phyloP scores from a whole-genome alignment of 2,329 filamentous ascomycete genomes.

The Cercospora berteroae region DNA sequence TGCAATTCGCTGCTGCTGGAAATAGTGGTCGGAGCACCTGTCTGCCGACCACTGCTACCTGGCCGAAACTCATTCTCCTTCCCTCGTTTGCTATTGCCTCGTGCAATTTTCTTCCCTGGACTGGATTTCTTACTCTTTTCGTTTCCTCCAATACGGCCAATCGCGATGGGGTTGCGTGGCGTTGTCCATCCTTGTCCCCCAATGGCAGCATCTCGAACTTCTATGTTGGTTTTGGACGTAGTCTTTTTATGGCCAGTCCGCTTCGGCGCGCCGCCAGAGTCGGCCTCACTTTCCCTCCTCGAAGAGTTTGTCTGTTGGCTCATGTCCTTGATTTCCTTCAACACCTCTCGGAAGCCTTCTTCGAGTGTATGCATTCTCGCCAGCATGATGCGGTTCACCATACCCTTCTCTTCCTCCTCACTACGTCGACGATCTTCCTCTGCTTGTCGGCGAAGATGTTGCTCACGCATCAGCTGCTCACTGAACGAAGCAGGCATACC shows the following conservation, averaged over 20 bases:
- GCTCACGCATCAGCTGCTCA: conserved; percentile 51
- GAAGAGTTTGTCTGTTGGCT: conserved; percentile 28
- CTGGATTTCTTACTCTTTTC: conserved; percentile 28
- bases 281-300: conserved; percentile 33
- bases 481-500: conserved; percentile 39
- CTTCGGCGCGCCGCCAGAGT: conserved; percentile 18
- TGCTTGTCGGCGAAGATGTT: conserved; percentile 53
- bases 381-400: conserved; percentile 76
- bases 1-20: conserved; percentile 12
- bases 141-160: conserved; percentile 28
- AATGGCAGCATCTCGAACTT: conserved; percentile 13
- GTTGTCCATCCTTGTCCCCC: conserved; percentile 21
- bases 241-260: not conserved
- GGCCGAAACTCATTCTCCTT: conserved; percentile 26
- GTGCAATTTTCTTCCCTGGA: conserved; percentile 29
- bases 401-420: conserved; percentile 61
- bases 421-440: conserved; percentile 40
- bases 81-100: conserved; percentile 21
- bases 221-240: conserved; percentile 21
- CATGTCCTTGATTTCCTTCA: conserved; percentile 39
- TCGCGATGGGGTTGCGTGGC: conserved; percentile 26
- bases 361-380: conserved; percentile 91
- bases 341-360: conserved; percentile 76
- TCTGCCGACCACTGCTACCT: conserved; percentile 16
- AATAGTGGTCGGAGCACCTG: conserved; percentile 8